phyloP scores from a whole-genome alignment of 2,329 filamentous ascomycete genomes.

The Calcarisporium arbuscula region DNA sequence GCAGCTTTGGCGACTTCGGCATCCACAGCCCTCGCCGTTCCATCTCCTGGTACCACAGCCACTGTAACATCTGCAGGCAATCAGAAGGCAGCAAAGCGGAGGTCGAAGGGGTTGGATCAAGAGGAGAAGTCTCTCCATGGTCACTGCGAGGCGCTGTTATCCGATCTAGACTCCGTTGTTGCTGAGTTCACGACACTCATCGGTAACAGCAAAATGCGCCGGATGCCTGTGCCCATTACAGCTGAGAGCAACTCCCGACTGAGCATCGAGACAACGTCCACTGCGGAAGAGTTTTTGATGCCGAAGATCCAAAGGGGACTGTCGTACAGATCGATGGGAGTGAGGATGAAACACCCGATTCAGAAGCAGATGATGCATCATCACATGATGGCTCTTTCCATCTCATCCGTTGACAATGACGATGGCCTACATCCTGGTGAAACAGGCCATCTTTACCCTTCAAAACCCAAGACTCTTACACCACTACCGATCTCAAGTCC shows the following conservation, averaged over 20 bases:
- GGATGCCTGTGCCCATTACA: slow-evolving; percentile 49
- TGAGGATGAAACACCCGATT: slow-evolving; percentile 57
- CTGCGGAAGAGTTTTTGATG: slow-evolving; percentile 93
- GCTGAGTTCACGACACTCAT: slow-evolving; percentile 75
- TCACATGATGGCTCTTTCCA: slow-evolving; percentile 50
- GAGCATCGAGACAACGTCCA: slow-evolving; percentile 74
- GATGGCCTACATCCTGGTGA: slow-evolving; percentile 55
- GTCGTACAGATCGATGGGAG: slow-evolving; percentile 69
- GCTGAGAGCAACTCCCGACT: slow-evolving; percentile 39
- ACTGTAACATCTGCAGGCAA: slow-evolving; percentile 21
- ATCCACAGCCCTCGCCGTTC: slow-evolving; percentile 34
- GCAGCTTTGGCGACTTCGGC: slow-evolving; percentile 34
- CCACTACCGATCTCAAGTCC: slow-evolving; percentile 67
- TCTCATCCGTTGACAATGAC: slow-evolving; percentile 54
- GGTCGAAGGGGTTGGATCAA: slow-evolving; percentile 31
- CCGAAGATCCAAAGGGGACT: slow-evolving; percentile 59
- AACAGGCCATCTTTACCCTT: slow-evolving; percentile 60
- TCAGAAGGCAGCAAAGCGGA: slow-evolving; percentile 24
- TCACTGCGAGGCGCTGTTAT: slow-evolving; percentile 75
- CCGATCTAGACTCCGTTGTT: slow-evolving; percentile 78
- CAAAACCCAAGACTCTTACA: slow-evolving; percentile 65
- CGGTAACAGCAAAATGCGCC: slow-evolving; percentile 70
- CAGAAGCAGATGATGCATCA: slow-evolving; percentile 49
- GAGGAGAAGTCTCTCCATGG: slow-evolving; percentile 68
- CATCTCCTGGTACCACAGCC: slow-evolving; percentile 31